Evolutionary conservation across 2,329 filamentous ascomycete genomes (phyloP), one percentile per base, ranked within the genome.

Genomic region (Fusarium phyllophilum): DNA sequence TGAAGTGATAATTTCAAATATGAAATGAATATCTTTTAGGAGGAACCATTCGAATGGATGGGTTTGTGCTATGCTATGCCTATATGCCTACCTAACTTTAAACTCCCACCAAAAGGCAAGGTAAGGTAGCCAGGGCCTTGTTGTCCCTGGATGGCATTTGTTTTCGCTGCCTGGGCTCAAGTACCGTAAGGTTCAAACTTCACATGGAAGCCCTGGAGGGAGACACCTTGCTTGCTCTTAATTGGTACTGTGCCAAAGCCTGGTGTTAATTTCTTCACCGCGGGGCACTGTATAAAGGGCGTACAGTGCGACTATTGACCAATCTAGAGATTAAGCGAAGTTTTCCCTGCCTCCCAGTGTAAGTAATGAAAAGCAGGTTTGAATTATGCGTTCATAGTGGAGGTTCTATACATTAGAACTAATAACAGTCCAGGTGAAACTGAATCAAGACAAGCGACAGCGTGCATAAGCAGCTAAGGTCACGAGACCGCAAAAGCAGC

Each of bases 181-280:
- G 26, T 48, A n/a, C 45, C 26, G 20, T 29, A 17, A 31, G 14
- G 13, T 22, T 29, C 42, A 45, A 45, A 45, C 42, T 45, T 45
- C 45, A 29, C 26, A 48, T 48, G 45, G 45, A 48, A 31, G 45
- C 45, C 45, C 13, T 48, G 24, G 26, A 29, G 45, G 13, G 13
- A 68, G 68, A 48, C 58, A 72, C 62, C 42, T 29, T 51, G 33
- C 48, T 36, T 59, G 41, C 48, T 36, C 24, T 58, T 38, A 12
- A 38, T 51, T 58, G 24, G 38, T 60, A 72, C 70, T 73, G 70
- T 70, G 54, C 31, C 49, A n/a, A 10, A 31, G 57, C 46, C n/a
- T 72, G 69, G 70, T 73, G 70, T 54, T 48, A 73, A 73, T 73
- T 67, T 71, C 52, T 68, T 29, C 36, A 59, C 48, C 66, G 56